phyloP scores from a whole-genome alignment of 768 basidiomycete genomes.

The Lactarius psammicola region DNA sequence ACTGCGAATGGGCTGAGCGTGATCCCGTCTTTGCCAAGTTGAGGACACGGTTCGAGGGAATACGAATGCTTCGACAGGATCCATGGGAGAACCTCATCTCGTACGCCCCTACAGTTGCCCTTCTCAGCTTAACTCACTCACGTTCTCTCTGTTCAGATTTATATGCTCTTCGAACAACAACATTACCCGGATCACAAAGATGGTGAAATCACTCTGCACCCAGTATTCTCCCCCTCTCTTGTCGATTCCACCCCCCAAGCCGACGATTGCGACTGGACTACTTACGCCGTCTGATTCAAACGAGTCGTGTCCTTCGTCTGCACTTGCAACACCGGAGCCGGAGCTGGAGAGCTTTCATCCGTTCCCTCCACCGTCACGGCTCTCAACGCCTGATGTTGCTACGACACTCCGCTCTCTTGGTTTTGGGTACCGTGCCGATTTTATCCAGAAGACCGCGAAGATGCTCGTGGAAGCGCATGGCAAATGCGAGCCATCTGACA shows the following conservation, averaged over 20 bases:
- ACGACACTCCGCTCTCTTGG: conserved; percentile 73
- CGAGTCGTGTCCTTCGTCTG: conserved; percentile 22
- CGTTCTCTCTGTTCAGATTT: conserved; percentile 53
- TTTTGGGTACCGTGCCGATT: conserved; percentile 94
- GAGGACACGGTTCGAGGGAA: conserved; percentile 68
- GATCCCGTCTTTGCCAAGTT: conserved; percentile 75
- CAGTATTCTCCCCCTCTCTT: conserved; percentile 73
- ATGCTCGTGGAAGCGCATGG: conserved; percentile 66
- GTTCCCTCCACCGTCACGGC: conserved; percentile 76
- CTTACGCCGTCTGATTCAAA: conserved; percentile 28
- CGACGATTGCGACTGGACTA: conserved; percentile 34
- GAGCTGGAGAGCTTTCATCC: conserved; percentile 57
- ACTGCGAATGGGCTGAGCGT: conserved; percentile 68
- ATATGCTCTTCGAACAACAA: conserved; percentile 99
- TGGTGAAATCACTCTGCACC: conserved; percentile 83
- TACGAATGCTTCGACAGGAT: conserved; percentile 86
- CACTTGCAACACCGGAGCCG: conserved; percentile 21
- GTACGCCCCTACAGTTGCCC: conserved; percentile 49
- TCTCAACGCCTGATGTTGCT: conserved; percentile 59
- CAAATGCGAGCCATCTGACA: conserved; percentile 8
- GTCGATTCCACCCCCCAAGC: conserved; percentile 41
- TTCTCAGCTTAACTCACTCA: background rate
- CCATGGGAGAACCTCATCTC: conserved; percentile 95
- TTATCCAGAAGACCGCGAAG: conserved; percentile 77
- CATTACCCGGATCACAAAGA: conserved; percentile 89